Evolutionary conservation across 1,284 basidiomycete genomes (phyloP), one percentile per base, ranked within the genome.

Genomic region (Neonothopanus nambi): DNA sequence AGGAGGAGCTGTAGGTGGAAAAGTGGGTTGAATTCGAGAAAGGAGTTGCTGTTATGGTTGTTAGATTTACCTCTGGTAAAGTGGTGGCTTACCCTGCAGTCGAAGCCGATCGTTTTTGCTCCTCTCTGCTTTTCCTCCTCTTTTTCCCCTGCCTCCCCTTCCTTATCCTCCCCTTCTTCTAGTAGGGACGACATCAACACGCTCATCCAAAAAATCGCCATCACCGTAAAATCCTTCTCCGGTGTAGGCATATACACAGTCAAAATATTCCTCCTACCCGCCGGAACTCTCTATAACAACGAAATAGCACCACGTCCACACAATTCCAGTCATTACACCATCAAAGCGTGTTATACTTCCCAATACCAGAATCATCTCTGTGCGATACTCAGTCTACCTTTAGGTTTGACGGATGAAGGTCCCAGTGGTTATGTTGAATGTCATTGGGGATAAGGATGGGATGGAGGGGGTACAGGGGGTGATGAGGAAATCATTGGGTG

Each of bases 311-410:
- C 97, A n/a, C 84, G 97, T 20, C 96, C 97, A 0, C 97, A 99
- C 72, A 99, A 99, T 73, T 98, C 95, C 8, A 96, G 96, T 0
- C 97, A 99, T 70, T 98, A 98, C 72, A 98, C 96, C n/a, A 98
- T 99, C 66, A 96, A 98, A 73, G 95, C 96, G 0, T 97, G 93
- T 70, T 81, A 93, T 62, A 92, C 94, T 2, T 98, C 94, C 12
- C 97, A 99, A 73, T 99, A 95, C 74, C 95, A 96, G 70, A 98
- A 98, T 65, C 97, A 99, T 70, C 85, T 99, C 37, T 93, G 95
- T 30, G 93, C 95, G n/a, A 95, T 99, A 68, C 85, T 98, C 18
- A 84, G 81, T 37, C 80, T 98, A 9, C 95, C 96, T 2, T 81
- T 99, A 15, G 96, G 96, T 20, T 91, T 89, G 13, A 95, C 95